phyloP scores from a whole-genome alignment of 805 yeast species.

The Zygosaccharomyces bisporus region DNA sequence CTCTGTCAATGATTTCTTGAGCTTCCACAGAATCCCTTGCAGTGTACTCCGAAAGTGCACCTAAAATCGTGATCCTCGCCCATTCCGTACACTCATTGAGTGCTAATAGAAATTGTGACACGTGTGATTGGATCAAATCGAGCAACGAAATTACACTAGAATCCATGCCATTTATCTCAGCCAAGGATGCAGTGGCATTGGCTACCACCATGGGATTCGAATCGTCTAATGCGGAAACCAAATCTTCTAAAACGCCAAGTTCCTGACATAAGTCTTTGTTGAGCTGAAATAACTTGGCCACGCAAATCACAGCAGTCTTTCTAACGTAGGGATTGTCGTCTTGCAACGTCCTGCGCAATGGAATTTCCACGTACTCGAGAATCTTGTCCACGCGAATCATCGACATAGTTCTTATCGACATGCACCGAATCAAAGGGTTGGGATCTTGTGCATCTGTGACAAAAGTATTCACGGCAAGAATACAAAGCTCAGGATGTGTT shows the following conservation, averaged over 20 bases:
- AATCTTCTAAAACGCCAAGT: constrained; percentile 72
- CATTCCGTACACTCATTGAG: constrained; percentile 97
- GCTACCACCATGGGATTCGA: constrained; percentile 97
- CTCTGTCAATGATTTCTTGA: constrained; percentile 79
- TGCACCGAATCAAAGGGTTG: constrained; percentile 90
- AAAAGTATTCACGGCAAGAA: constrained; percentile 94
- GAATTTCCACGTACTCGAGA: constrained; percentile 91
- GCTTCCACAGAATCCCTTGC: constrained; percentile 62
- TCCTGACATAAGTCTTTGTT: constrained; percentile 78
- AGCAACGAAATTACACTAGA: constrained; percentile 47
- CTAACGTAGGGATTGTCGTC: constrained; percentile 98
- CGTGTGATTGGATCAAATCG: constrained; percentile 36
- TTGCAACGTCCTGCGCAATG: constrained; percentile 73
- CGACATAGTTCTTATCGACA: constrained; percentile 98
- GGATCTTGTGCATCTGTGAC: constrained; percentile 94
- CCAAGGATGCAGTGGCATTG: constrained; percentile 80
- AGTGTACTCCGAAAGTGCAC: constrained; percentile 70
- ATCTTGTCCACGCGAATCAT: constrained; percentile 93
- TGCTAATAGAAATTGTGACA: constrained; percentile 69
- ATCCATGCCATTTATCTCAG: constrained; percentile 74
- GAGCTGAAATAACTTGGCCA: constrained; percentile 88
- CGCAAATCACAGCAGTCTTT: constrained; percentile 96
- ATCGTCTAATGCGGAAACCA: constrained; percentile 70
- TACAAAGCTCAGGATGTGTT: constrained; percentile 91
- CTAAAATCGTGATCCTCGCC: constrained; percentile 90